Evolutionary conservation across 164 flowering plant genomes (phyloP).

Genomic region (Berberis vulgaris): DNA sequence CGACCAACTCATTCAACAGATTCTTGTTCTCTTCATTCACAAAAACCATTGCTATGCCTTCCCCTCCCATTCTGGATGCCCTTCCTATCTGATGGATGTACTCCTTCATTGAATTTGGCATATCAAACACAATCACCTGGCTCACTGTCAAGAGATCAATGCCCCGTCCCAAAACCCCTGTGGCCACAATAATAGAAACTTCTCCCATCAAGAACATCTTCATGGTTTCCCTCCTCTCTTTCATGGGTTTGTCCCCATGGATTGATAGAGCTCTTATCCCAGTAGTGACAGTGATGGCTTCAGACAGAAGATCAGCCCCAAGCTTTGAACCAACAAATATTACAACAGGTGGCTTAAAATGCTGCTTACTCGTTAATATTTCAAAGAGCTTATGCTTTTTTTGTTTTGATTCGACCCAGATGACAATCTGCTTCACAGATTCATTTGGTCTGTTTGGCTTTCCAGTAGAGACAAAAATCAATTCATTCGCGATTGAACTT

Average conservation of each 20-base stretch:
- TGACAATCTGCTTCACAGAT: slow-evolving; percentile 71
- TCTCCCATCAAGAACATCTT: slow-evolving; percentile 65
- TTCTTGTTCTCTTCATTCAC: slow-evolving; percentile 71
- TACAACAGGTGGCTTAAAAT: slow-evolving; percentile 79
- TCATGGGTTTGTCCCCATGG: slow-evolving; percentile 89
- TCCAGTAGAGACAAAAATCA: slow-evolving; percentile 47
- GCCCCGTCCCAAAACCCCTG: slow-evolving; percentile 85
- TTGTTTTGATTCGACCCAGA: slow-evolving; percentile 84
- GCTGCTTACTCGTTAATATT: slow-evolving; percentile 65
- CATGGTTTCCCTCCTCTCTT: slow-evolving; percentile 75
- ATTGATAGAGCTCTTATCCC: slow-evolving; percentile 66
- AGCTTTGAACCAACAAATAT: slow-evolving; percentile 79
- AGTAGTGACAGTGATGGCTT: slow-evolving; percentile 58
- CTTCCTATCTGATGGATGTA: slow-evolving; percentile 91
- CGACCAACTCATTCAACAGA: slow-evolving; percentile 56
- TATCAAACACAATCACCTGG: slow-evolving; percentile 87
- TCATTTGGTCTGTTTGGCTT: slow-evolving; percentile 44
- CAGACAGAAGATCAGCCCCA: slow-evolving; percentile 84
- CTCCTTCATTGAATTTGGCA: slow-evolving; percentile 86
- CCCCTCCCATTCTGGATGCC: slow-evolving; percentile 78
- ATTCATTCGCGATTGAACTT: slow-evolving; percentile 38
- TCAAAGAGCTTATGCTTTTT: slow-evolving; percentile 92
- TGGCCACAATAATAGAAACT: slow-evolving; percentile 68
- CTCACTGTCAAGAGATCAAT: slow-evolving; percentile 68
- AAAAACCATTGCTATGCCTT: slow-evolving; percentile 65